These are phyloP conservation scores for Colletotrichum spinosum DNA, from an alignment of 2,329 filamentous ascomycete species.

Conservation along the genomic window DNA sequence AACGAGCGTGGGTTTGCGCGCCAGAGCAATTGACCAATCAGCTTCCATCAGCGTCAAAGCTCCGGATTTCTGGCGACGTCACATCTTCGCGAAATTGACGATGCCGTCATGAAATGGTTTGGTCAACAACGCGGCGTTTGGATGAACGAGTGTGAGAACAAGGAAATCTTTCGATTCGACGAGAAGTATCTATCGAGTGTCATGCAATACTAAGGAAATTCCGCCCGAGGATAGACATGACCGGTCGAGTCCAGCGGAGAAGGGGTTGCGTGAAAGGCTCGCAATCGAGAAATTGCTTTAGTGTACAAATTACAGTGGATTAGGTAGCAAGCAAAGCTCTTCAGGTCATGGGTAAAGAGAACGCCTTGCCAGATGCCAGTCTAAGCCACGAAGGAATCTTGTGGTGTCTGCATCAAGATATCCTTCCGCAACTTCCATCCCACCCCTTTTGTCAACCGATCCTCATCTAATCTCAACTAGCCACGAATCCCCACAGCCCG, in stretches of 20 bases:
- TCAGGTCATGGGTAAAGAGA: constrained; percentile 54
- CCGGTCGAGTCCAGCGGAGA: constrained; percentile 45
- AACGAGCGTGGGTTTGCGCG: constrained; percentile 8
- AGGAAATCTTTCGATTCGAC: constrained; percentile 32
- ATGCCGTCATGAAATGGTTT: too few species aligned
- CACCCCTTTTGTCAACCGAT: constrained; percentile 57
- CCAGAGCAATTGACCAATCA: constrained; percentile 30
- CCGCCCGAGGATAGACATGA: constrained; percentile 36
- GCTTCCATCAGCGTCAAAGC: not conserved
- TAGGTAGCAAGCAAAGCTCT: constrained; percentile 57
- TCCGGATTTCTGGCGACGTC: not conserved
- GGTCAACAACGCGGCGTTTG: too few species aligned
- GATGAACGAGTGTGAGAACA: not conserved
- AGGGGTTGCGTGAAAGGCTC: constrained; percentile 50
- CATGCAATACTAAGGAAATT: constrained; percentile 36
- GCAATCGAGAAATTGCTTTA: constrained; percentile 66
- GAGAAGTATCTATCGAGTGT: constrained; percentile 29
- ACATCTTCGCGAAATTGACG: too few species aligned
- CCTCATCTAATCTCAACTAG: constrained; percentile 42
- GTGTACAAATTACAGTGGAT: constrained; percentile 74
- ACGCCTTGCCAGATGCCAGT: constrained; percentile 62
- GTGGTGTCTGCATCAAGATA: constrained; percentile 53
- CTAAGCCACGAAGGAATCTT: constrained; percentile 57
- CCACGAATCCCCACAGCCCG: constrained; percentile 49
- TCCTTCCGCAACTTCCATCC: constrained; percentile 61